Evolutionary conservation across 2,329 filamentous ascomycete species (phyloP), one percentile per base, ranked within the genome.

Genomic region (Akanthomyces muscarius): DNA sequence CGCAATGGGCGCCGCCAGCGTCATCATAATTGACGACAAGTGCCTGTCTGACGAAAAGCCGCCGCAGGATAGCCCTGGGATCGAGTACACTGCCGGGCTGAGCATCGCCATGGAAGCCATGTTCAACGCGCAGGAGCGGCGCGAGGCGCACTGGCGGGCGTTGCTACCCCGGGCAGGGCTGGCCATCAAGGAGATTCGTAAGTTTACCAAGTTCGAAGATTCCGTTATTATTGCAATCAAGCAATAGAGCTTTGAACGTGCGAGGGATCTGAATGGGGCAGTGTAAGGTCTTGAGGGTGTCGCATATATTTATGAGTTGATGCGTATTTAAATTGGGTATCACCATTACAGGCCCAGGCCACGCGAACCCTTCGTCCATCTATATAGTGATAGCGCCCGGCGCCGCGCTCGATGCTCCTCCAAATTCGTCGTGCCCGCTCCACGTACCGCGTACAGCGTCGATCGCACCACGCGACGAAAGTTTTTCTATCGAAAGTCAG

Each of bases 391-490:
- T n/a, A 84, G 72, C 63, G 82, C 81, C 62, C 80, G 74, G 14
- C 81, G 74, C 67, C 75, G 75, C 63, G 74, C 81, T 72, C 74
- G 73, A 53, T 77, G 76, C 67, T 81, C 78, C 54, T 78, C 77
- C 68, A 74, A 74, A 25, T 77, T 74, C 16, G 74, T 73, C 48
- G 73, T 72, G 16, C 75, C 75, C 11, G 72, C 70, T 14, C 77
- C 76, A n/a, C 76, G 75, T 2, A 79, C 79, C 64, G 77, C 77
- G 55, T 80, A 79, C n/a, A 81, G 69, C 14, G 79, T 80, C 2
- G 77, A 79, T 11, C 80, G 71, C 65, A 85, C 75, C 0, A 84
- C 81, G 66, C 82, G 82, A 36, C 82, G 77, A 68, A 84, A 84
- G 65, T 83, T 83, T 71, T 81, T 78, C 80, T 83, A 62, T 28